Base-by-base conservation (phyloP, 192 early-diverging fungal species). In the Backusella tuberculispora region DNA sequence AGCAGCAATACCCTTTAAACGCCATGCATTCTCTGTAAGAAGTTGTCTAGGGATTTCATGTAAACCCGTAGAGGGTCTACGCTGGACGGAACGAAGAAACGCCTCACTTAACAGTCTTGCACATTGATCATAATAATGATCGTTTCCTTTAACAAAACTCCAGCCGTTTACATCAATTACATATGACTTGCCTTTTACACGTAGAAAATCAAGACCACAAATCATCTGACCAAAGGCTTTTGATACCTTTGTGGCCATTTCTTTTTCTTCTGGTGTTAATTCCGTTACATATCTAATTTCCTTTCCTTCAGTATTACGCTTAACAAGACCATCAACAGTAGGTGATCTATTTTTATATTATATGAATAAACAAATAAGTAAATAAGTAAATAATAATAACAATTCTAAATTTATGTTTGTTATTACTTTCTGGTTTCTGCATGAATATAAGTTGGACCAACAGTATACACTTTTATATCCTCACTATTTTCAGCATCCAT, bases 111-210 rank as follows among this genome's bases (percentile, higher is more conserved):
- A 83, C 38, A 93, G 91, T 6, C 70, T 74, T 19, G 95, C 90
- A 53, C 94, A 95, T 42, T 91, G 89, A 76, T 94, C 94, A 78
- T 98, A 98, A 79, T 99, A 99, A 38, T 94, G 87, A 45, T 92
- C 90, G 77, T 93, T 96, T 64, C 96, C 96, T 81, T 99, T 99
- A 70, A 99, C 97, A 85, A 99, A 99, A 53, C 93, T 95, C 97
- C 97, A 99, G 15, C 97, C 97, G 71, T 99, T 99, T 72, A 99
- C 96, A 81, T 99, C 97, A 78, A 99, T 98, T 4, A 99, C 96
- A 81, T 92, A 93, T 9, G 95, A 95, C 73, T 85, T 80, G 21
- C 94, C 95, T 46, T 84, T 84, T 12, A 92, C 91, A 7, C 97
- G 90, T 74, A 99, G 78, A 24, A 97, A 83, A 81, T 99, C 97